Percentiles rank a stretch among this genome's conserved stretches.
Conservation (phyloP, 805 yeast genomes). For the Priceomyces fermenticarens region DNA sequence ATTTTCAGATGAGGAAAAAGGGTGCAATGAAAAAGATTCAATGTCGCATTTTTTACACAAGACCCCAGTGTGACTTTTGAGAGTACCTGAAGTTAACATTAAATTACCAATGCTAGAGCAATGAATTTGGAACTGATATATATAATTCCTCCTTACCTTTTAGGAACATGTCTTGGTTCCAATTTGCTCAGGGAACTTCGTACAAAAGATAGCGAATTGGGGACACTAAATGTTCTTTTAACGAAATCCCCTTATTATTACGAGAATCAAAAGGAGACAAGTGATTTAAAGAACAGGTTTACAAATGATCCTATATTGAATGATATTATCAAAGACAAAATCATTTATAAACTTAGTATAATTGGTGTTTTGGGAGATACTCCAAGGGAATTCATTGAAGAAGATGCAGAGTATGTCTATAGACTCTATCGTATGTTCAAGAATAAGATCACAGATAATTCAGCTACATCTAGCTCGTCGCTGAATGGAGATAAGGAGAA, state of each 20-base stretch:
- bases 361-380: slow-evolving; percentile 33
- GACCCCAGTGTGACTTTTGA: no score
- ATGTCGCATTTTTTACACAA: no score
- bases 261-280: slow-evolving; percentile 10
- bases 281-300: slow-evolving; percentile 13
- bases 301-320: slow-evolving; percentile 30
- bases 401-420: slow-evolving; percentile 25
- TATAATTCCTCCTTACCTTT: slow-evolving; percentile 42
- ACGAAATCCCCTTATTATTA: slow-evolving; percentile 23
- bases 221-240: slow-evolving; percentile 23
- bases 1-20: no score
- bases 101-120: no score
- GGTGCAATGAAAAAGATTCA: no score
- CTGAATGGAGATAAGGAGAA: slow-evolving; percentile 1
- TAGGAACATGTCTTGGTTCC: slow-evolving; percentile 35
- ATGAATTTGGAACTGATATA: slow-evolving; percentile 18
- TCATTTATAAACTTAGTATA: slow-evolving; percentile 31
- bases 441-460: slow-evolving; percentile 18
- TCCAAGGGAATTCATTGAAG: slow-evolving; percentile 22
- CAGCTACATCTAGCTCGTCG: slow-evolving; percentile 1
- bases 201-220: slow-evolving; percentile 21
- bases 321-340: slow-evolving; percentile 28
- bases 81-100: no score
- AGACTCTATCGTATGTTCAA: slow-evolving; percentile 32
- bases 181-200: slow-evolving; percentile 24